These are phyloP conservation scores for Naganishia sp. DNA, from an alignment of 1,284 basidiomycete species.

Conservation along the genomic window DNA sequence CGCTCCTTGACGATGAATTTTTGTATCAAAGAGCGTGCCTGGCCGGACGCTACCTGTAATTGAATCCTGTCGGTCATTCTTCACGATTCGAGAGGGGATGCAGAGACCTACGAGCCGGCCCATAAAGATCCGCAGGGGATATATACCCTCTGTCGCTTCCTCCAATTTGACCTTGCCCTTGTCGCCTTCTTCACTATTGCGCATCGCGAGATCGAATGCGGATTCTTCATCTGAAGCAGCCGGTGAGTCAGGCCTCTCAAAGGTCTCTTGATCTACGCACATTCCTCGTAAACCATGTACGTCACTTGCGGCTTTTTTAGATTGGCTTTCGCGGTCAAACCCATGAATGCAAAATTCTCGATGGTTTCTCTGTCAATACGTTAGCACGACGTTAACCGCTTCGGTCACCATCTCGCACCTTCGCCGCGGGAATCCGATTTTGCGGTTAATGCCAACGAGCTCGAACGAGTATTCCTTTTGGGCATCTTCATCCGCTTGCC, in stretches of 20 bases:
- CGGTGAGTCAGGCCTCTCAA: neutral
- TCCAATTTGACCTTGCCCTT: conserved; percentile 33
- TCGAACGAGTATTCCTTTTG: conserved; percentile 74
- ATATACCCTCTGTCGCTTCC: conserved; percentile 59
- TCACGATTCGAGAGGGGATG: neutral
- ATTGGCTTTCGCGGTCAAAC: conserved; percentile 75
- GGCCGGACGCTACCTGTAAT: conserved; percentile 67
- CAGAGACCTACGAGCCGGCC: conserved; percentile 75
- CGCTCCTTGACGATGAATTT: conserved; percentile 88
- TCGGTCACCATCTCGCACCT: neutral
- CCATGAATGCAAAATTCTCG: conserved; percentile 83
- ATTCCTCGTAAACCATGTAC: conserved; percentile 86
- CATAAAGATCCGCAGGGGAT: conserved; percentile 72
- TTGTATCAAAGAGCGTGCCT: conserved; percentile 67
- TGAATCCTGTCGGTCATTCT: neutral
- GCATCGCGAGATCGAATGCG: conserved; percentile 4
- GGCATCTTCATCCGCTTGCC: conserved; percentile 63
- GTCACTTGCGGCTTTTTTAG: conserved; percentile 79
- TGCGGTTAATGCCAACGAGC: conserved; percentile 63
- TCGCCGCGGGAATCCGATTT: conserved; percentile 11
- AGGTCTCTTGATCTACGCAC: conserved; percentile 56
- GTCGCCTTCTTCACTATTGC: neutral
- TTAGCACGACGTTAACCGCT: neutral
- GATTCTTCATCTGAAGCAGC: conserved; percentile 58
- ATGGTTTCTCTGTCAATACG: conserved; percentile 61